Percentiles rank a stretch among this genome's conserved stretches.
These are phyloP conservation scores for Lentinula sp. DNA, from an alignment of 768 basidiomycete species.

Conservation along the genomic window DNA sequence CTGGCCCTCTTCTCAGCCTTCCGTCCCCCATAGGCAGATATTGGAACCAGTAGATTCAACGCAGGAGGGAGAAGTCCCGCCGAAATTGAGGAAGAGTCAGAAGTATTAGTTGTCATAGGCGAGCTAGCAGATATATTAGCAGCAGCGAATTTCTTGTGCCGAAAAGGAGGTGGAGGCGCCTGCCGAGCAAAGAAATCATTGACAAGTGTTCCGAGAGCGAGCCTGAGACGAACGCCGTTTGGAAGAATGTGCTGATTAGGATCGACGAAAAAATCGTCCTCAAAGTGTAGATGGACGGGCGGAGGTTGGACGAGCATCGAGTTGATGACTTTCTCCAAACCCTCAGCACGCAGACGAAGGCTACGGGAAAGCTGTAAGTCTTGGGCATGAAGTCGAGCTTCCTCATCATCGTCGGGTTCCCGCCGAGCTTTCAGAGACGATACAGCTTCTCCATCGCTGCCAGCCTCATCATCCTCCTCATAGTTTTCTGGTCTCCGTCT, in stretches of 20 bases:
- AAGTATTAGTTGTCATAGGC: conserved; percentile 4
- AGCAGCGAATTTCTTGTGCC: conserved; percentile 26
- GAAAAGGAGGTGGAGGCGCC: conserved; percentile 45
- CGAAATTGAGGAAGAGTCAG: neutral
- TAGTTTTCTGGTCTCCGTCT: conserved; percentile 69
- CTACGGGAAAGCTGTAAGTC: conserved; percentile 57
- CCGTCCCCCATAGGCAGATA: conserved; percentile 1
- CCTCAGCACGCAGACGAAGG: conserved; percentile 69
- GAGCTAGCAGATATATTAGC: conserved; percentile 15
- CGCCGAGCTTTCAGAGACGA: conserved; percentile 44
- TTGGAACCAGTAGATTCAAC: neutral
- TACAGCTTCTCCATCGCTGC: conserved; percentile 59
- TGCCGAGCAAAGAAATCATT: conserved; percentile 80
- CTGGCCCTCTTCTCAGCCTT: neutral
- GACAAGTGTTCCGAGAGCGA: conserved; percentile 70
- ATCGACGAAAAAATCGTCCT: conserved; percentile 46
- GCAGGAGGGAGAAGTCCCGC: neutral
- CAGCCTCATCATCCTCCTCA: conserved; percentile 65
- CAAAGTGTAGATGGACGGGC: conserved; percentile 48
- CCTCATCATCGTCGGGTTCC: conserved; percentile 49
- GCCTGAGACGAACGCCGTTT: conserved; percentile 73
- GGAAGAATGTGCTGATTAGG: conserved; percentile 64
- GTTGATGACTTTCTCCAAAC: conserved; percentile 75
- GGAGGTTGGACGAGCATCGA: conserved; percentile 81
- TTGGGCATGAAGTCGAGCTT: conserved; percentile 47